Conservation (phyloP, 495 filamentous ascomycete genomes). For the Aspergillus bridgeri region DNA sequence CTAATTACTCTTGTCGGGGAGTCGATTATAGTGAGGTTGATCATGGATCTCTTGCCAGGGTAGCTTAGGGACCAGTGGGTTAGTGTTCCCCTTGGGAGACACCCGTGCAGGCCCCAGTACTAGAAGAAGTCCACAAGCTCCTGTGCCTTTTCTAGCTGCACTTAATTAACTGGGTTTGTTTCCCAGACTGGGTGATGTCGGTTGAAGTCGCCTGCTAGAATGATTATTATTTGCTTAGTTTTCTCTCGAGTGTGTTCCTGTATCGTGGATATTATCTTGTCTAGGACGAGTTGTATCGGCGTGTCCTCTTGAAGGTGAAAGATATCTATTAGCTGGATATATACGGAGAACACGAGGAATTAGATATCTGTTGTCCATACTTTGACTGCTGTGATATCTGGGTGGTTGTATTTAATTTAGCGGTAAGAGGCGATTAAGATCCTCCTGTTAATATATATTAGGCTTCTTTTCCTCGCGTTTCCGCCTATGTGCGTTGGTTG, state of each 20-base stretch:
- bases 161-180: slow-evolving; percentile 1
- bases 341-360: slow-evolving; percentile 22
- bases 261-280: too few relatives aligned
- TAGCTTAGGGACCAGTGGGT: slow-evolving; percentile 13
- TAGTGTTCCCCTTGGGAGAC: slow-evolving; percentile 4
- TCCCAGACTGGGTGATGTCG: slow-evolving; percentile 23
- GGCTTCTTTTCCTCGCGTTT: slow-evolving; percentile 15
- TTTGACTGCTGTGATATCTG: slow-evolving; percentile 22
- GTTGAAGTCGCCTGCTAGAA: slow-evolving; percentile 24
- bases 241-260: too few relatives aligned
- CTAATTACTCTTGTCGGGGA: slow-evolving; percentile 12
- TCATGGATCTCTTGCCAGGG: slow-evolving; percentile 10
- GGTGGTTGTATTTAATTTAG: slow-evolving; percentile 24
- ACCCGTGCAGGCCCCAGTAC: slow-evolving; percentile 6
- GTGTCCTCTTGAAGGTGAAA: slow-evolving; percentile 2
- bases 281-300: slow-evolving; percentile 7
- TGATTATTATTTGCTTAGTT: slow-evolving; percentile 11
- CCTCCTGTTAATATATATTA: slow-evolving; percentile 23
- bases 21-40: slow-evolving; percentile 15
- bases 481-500: slow-evolving; percentile 13
- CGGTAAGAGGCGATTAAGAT: slow-evolving; percentile 25
- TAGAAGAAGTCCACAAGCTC: slow-evolving; percentile 18
- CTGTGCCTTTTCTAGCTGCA: slow-evolving; percentile 4
- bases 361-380: slow-evolving; percentile 24
- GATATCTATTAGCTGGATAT: slow-evolving; percentile 14